Conservation (phyloP, 148 eudicot species). For the Spergularia marina region DNA sequence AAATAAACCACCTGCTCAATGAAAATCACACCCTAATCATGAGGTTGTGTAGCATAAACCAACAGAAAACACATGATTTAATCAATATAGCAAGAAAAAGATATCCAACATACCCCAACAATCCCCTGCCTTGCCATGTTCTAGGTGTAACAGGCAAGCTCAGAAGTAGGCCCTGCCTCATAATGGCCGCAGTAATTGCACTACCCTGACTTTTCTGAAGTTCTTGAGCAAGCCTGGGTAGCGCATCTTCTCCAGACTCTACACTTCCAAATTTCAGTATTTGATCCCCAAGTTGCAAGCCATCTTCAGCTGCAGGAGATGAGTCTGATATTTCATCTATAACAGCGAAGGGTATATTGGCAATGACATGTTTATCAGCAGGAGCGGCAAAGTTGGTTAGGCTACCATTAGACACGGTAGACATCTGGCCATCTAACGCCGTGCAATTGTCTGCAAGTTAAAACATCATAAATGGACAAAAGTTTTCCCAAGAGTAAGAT, state of each 20-base stretch:
- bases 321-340: slow-evolving; percentile 87
- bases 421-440: slow-evolving; percentile 25
- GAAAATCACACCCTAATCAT: too few relatives aligned
- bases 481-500: not conserved
- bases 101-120: slow-evolving; percentile 65
- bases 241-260: slow-evolving; percentile 64
- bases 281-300: slow-evolving; percentile 95
- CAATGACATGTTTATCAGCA: slow-evolving; percentile 39
- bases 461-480: not conserved
- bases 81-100: not conserved
- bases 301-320: slow-evolving; percentile 97
- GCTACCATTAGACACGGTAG: slow-evolving; percentile 20
- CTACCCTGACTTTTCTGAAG: slow-evolving; percentile 59
- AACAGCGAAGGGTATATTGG: slow-evolving; percentile 70
- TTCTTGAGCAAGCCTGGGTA: slow-evolving; percentile 74
- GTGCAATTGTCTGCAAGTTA: slow-evolving; percentile 10
- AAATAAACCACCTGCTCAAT: too few relatives aligned
- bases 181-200: slow-evolving; percentile 45
- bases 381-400: slow-evolving; percentile 23
- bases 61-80: not conserved
- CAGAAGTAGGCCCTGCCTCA: slow-evolving; percentile 71
- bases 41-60: too few relatives aligned
- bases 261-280: slow-evolving; percentile 81
- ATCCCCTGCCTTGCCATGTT: slow-evolving; percentile 87
- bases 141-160: slow-evolving; percentile 73